Evolutionary conservation across 2,329 filamentous ascomycete species (phyloP).

Genomic region (Fusarium bulbicola): DNA sequence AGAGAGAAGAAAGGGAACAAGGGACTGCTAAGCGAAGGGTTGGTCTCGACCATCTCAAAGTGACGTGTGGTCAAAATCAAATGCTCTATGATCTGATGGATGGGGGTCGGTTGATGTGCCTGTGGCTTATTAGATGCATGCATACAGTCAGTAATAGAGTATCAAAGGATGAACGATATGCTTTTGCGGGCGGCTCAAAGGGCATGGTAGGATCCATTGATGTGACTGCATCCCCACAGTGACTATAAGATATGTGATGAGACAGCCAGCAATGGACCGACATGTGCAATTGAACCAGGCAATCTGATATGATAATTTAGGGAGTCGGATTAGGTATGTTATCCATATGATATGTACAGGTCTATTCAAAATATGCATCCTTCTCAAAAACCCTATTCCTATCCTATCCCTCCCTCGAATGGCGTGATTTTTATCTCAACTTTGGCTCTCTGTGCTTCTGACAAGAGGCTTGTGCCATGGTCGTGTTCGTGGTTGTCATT

Average conservation of each 20-base stretch:
- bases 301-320: not conserved
- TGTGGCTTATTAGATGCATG: not conserved
- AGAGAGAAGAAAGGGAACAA: not conserved
- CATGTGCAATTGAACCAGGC: not conserved
- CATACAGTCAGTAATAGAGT: not conserved
- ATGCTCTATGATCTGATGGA: constrained; percentile 32
- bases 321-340: constrained; percentile 27
- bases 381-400: constrained; percentile 2
- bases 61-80: constrained; percentile 21
- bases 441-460: not conserved
- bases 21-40: not conserved
- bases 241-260: not conserved
- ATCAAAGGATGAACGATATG: not conserved
- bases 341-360: constrained; percentile 9
- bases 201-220: not conserved
- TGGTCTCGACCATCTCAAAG: constrained; percentile 24
- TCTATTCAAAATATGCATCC: constrained; percentile 32
- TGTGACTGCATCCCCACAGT: constrained; percentile 4
- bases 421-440: not conserved
- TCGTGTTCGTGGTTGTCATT: not conserved
- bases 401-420: not conserved
- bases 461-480: constrained; percentile 1
- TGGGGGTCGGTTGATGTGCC: constrained; percentile 9
- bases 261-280: not conserved
- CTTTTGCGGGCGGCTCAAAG: constrained; percentile 20